Evolutionary conservation across 164 flowering plant species (phyloP).

Genomic region (Chimonanthus salicifolius): DNA sequence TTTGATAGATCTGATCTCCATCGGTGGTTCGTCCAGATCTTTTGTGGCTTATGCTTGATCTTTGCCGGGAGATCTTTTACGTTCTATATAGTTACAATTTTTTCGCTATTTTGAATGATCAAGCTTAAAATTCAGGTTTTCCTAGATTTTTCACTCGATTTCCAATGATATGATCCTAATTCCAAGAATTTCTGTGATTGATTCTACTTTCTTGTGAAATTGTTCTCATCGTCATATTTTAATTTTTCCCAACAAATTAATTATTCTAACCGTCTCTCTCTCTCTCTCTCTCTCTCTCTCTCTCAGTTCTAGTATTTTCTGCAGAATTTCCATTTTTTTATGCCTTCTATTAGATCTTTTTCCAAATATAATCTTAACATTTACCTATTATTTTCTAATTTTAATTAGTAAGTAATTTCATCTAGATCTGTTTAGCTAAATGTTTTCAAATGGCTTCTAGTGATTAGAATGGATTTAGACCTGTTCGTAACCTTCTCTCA

Average conservation of each 20-base stretch:
- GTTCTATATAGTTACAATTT: not conserved
- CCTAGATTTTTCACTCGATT: not conserved
- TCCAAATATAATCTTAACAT: too few species aligned
- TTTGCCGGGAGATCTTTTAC: not conserved
- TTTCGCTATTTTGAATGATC: not conserved
- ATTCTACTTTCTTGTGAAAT: not conserved
- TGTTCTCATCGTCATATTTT: too few species aligned
- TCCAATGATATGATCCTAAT: not conserved
- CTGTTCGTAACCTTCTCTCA: not conserved
- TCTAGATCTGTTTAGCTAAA: not conserved
- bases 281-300: too few species aligned
- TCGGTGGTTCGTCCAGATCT: not conserved
- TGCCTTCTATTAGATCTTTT: not conserved
- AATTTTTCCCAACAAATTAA: too few species aligned
- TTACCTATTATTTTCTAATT: too few species aligned
- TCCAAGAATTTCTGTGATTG: not conserved
- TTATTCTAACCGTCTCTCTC: too few species aligned
- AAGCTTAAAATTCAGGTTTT: constrained; percentile 1
- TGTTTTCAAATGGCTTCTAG: not conserved
- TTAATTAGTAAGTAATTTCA: too few species aligned
- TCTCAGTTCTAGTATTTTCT: not conserved
- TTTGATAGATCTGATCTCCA: not conserved
- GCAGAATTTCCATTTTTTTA: not conserved
- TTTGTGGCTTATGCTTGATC: not conserved
- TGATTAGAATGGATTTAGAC: not conserved